Conservation (phyloP, 345 rosid genomes). For the Streptanthus diversifolius region DNA sequence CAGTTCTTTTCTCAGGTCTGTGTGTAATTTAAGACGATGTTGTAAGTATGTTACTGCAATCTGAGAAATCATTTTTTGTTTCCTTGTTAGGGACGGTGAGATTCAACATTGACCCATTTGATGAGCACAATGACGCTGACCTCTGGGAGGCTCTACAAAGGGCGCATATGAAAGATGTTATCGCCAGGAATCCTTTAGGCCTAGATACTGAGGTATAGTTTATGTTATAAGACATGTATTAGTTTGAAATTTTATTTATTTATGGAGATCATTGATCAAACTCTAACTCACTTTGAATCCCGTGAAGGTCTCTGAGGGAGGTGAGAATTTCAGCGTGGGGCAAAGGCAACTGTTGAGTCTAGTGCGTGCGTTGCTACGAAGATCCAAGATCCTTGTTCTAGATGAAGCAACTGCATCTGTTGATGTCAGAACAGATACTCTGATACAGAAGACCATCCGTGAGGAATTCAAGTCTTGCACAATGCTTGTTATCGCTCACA, state of each 20-base stretch:
- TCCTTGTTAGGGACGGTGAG: slow-evolving; percentile 66
- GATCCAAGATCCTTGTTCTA: slow-evolving; percentile 88
- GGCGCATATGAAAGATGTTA: slow-evolving; percentile 79
- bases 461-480: slow-evolving; percentile 87
- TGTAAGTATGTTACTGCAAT: background rate
- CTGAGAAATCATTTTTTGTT: slow-evolving; percentile 1
- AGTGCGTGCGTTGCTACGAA: slow-evolving; percentile 83
- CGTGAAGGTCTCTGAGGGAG: slow-evolving; percentile 71
- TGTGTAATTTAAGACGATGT: background rate
- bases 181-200: slow-evolving; percentile 61
- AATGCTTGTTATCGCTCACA: slow-evolving; percentile 91
- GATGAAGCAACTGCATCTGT: slow-evolving; percentile 98
- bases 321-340: slow-evolving; percentile 92
- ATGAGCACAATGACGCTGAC: slow-evolving; percentile 79
- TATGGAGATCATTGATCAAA: slow-evolving; percentile 12
- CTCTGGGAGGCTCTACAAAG: slow-evolving; percentile 93
- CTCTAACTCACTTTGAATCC: background rate
- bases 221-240: background rate
- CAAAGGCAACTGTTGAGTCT: slow-evolving; percentile 89
- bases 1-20: slow-evolving; percentile 91
- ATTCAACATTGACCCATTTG: slow-evolving; percentile 87
- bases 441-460: slow-evolving; percentile 80
- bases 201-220: slow-evolving; percentile 63
- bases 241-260: background rate
- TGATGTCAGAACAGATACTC: slow-evolving; percentile 82